These are phyloP conservation scores for Poteriospumella lacustris DNA, from an alignment of 108 stramenopile species.

Conservation along the genomic window DNA sequence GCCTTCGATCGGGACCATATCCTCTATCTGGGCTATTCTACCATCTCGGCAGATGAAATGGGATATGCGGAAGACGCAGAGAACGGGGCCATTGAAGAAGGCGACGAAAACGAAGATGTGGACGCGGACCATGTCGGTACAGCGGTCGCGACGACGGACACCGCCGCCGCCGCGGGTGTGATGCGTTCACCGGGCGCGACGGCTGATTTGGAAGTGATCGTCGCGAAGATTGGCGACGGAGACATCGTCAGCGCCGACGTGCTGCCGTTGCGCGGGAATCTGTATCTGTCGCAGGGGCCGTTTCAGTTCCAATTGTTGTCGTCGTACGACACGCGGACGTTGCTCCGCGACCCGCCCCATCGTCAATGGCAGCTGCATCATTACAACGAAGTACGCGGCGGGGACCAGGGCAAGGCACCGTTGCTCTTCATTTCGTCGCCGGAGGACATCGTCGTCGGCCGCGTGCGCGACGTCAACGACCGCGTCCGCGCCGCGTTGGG, in stretches of 20 bases:
- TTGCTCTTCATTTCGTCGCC: background rate
- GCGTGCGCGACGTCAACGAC: slow-evolving; percentile 14
- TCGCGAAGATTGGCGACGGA: background rate
- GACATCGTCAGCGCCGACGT: background rate
- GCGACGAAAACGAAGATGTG: slow-evolving; percentile 1
- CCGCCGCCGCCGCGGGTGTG: no score
- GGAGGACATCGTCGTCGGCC: background rate
- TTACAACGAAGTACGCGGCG: background rate
- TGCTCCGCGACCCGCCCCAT: no score
- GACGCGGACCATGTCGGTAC: background rate
- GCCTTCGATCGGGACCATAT: slow-evolving; percentile 27
- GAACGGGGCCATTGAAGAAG: background rate
- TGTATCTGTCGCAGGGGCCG: background rate
- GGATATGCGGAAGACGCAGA: background rate
- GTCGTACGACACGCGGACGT: background rate
- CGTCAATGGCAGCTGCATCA: background rate
- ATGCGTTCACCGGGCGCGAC: no score
- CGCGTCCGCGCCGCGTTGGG: background rate
- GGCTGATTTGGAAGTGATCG: background rate
- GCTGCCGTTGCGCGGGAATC: background rate
- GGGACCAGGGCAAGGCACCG: slow-evolving; percentile 6
- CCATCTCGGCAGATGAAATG: background rate
- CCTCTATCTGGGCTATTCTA: slow-evolving; percentile 3
- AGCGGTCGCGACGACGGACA: background rate
- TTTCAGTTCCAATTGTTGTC: background rate